These are phyloP conservation scores for Microthlaspi erraticum DNA, from an alignment of 345 rosid genomes.

Conservation along the genomic window DNA sequence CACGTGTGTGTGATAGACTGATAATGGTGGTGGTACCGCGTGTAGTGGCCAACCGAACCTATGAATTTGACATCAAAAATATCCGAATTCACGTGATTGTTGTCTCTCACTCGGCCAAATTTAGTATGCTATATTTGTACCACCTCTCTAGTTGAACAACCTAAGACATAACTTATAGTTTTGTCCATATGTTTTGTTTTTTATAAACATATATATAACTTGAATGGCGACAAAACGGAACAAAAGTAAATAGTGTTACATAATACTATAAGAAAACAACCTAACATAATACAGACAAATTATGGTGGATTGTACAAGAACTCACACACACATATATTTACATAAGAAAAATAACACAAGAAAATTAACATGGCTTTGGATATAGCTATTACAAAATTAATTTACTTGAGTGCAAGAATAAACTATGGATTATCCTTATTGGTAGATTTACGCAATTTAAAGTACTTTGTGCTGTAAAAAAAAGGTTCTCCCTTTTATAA, in stretches of 20 bases:
- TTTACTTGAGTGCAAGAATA: background rate
- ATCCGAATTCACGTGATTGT: slow-evolving; percentile 39
- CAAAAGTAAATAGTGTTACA: slow-evolving; percentile 17
- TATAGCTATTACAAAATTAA: too few species aligned
- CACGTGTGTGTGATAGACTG: slow-evolving; percentile 21
- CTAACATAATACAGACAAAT: slow-evolving; percentile 40
- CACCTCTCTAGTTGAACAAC: slow-evolving; percentile 33
- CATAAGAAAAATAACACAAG: background rate
- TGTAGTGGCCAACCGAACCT: slow-evolving; percentile 35
- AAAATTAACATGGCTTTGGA: background rate
- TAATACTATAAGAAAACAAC: slow-evolving; percentile 2
- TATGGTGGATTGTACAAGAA: slow-evolving; percentile 33
- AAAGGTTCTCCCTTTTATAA: background rate
- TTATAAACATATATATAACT: background rate
- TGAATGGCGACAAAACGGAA: slow-evolving; percentile 24
- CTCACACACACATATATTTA: background rate
- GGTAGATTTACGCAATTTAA: background rate
- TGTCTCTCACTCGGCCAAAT: slow-evolving; percentile 32
- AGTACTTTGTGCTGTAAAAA: background rate
- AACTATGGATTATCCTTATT: background rate
- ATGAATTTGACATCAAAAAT: slow-evolving; percentile 20
- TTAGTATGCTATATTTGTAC: slow-evolving; percentile 34
- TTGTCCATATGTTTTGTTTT: slow-evolving; percentile 15
- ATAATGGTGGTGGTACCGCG: slow-evolving; percentile 1
- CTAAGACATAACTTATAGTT: slow-evolving; percentile 33